A percentile compares a stretch with the other conserved stretches of the same genome.
Evolutionary conservation across 768 basidiomycete species (phyloP).

Genomic region (Suillus clintonianus): DNA sequence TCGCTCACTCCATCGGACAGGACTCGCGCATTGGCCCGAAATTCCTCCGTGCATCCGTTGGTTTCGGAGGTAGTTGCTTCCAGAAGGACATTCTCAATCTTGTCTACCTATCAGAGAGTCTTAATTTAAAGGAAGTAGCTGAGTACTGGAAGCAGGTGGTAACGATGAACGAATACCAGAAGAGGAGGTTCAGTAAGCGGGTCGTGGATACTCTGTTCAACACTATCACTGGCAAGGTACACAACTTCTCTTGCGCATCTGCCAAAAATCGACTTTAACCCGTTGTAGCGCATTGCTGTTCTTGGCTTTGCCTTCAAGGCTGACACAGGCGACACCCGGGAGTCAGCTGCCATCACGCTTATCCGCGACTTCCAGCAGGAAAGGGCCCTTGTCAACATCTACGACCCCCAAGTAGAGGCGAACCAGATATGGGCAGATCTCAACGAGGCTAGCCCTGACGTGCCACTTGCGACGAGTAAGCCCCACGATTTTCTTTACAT

Average conservation of each 20-base stretch:
- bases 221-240: slow-evolving; percentile 92
- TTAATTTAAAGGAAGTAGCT: slow-evolving; percentile 95
- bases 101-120: slow-evolving; percentile 93
- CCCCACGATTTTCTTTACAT: slow-evolving; percentile 11
- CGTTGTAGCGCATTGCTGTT: slow-evolving; percentile 80
- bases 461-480: slow-evolving; percentile 69
- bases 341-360: slow-evolving; percentile 93
- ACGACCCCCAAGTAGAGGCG: slow-evolving; percentile 87
- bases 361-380: slow-evolving; percentile 93
- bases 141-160: slow-evolving; percentile 98
- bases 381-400: slow-evolving; percentile 82
- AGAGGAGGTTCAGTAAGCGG: slow-evolving; percentile 90
- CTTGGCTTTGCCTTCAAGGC: slow-evolving; percentile 99
- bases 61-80: slow-evolving; percentile 99
- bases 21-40: slow-evolving; percentile 93
- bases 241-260: slow-evolving; percentile 13
- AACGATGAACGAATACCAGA: slow-evolving; percentile 98
- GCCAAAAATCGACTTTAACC: background rate
- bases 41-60: slow-evolving; percentile 94
- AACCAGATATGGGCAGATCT: slow-evolving; percentile 88
- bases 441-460: slow-evolving; percentile 63
- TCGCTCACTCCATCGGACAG: slow-evolving; percentile 89
- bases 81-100: slow-evolving; percentile 99
- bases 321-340: slow-evolving; percentile 98
- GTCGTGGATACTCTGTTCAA: slow-evolving; percentile 99